Evolutionary conservation across 2,329 filamentous ascomycete species (phyloP).

Genomic region (Fusarium marasasianum): DNA sequence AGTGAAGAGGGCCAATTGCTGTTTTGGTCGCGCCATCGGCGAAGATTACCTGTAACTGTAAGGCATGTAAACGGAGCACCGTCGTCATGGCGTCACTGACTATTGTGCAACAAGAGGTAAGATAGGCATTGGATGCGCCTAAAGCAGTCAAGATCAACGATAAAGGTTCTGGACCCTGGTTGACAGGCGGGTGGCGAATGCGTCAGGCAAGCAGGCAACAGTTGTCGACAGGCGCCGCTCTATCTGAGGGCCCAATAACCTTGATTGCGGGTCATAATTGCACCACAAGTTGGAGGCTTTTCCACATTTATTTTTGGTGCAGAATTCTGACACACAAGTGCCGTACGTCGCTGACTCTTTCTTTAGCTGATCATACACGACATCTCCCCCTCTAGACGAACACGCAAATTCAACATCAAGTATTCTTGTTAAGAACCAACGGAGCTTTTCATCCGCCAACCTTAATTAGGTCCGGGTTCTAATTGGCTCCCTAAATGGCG

Average conservation of each 20-base stretch:
- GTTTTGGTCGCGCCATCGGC: constrained; percentile 6
- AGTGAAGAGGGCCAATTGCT: constrained; percentile 3
- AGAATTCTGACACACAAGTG: constrained; percentile 1
- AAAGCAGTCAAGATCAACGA: constrained; percentile 36
- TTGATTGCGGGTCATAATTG: constrained; percentile 23
- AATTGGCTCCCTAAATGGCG: constrained; percentile 23
- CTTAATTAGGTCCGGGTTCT: constrained; percentile 1
- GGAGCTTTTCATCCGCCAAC: constrained; percentile 38
- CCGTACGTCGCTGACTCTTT: not conserved
- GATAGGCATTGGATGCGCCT: constrained; percentile 23
- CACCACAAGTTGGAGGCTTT: constrained; percentile 26
- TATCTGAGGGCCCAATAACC: constrained; percentile 27
- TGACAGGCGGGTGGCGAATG: constrained; percentile 38
- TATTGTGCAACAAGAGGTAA: constrained; percentile 19
- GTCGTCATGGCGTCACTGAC: constrained; percentile 41
- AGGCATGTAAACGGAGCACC: constrained; percentile 16
- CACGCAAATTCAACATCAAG: not conserved
- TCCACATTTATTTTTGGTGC: constrained; percentile 21
- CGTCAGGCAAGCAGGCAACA: constrained; percentile 22
- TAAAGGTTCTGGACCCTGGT: constrained; percentile 34
- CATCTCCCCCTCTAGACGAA: not conserved
- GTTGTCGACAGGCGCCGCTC: not conserved
- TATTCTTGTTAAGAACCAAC: constrained; percentile 24
- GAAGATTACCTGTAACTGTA: constrained; percentile 7
- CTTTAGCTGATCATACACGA: not conserved